Evolutionary conservation across 2,329 filamentous ascomycete species (phyloP).

Genomic region (Coccinonectria pachysandricola): DNA sequence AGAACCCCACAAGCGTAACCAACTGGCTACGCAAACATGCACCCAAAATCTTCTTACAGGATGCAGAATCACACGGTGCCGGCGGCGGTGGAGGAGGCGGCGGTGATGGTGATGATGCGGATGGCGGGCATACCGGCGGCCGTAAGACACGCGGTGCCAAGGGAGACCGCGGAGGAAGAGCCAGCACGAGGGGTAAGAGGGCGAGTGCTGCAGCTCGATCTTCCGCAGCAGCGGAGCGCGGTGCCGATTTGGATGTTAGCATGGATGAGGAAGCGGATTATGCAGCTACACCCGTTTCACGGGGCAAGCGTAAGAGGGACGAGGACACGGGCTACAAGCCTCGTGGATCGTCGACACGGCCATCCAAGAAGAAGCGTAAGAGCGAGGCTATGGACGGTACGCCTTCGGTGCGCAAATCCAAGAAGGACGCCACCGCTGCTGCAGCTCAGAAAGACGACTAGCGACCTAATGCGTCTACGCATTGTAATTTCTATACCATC

Average conservation of each 20-base stretch:
- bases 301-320: slow-evolving; percentile 44
- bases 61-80: slow-evolving; percentile 38
- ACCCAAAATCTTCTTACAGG: slow-evolving; percentile 75
- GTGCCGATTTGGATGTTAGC: slow-evolving; percentile 23
- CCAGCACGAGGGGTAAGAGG: slow-evolving; percentile 29
- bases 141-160: slow-evolving; percentile 27
- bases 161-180: slow-evolving; percentile 28
- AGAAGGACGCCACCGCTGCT: slow-evolving; percentile 22
- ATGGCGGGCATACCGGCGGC: slow-evolving; percentile 18
- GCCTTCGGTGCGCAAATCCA: slow-evolving; percentile 24
- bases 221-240: slow-evolving; percentile 12
- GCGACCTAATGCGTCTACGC: too few relatives aligned
- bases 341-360: slow-evolving; percentile 43
- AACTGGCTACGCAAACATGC: slow-evolving; percentile 88
- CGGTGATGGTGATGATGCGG: slow-evolving; percentile 25
- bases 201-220: slow-evolving; percentile 14
- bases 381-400: slow-evolving; percentile 36
- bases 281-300: slow-evolving; percentile 22
- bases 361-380: slow-evolving; percentile 49
- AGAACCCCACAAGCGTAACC: slow-evolving; percentile 84
- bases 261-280: slow-evolving; percentile 31
- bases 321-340: slow-evolving; percentile 51
- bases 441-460: slow-evolving; percentile 22
- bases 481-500: too few relatives aligned
- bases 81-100: slow-evolving; percentile 26